Evolutionary conservation across 2,329 filamentous ascomycete species (phyloP).

Genomic region (Malbranchea zuffiana): DNA sequence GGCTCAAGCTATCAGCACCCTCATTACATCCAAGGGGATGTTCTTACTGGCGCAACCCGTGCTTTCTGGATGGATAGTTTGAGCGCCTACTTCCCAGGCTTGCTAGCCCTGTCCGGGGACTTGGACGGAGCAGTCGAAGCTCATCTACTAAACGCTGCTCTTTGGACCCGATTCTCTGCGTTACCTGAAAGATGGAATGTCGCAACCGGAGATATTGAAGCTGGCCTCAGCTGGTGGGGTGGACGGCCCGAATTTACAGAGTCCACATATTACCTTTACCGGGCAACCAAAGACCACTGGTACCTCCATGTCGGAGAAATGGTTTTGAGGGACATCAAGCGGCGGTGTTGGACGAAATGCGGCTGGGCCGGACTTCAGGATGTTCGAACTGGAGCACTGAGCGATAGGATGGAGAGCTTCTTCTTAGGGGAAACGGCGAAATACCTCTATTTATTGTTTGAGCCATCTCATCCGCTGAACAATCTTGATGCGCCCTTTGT

Average conservation of each 20-base stretch:
- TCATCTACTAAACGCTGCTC: constrained; percentile 78
- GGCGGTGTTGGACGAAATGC: constrained; percentile 79
- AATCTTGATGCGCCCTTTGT: constrained; percentile 76
- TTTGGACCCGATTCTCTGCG: constrained; percentile 92
- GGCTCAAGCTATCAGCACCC: constrained; percentile 65
- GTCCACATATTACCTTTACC: constrained; percentile 91
- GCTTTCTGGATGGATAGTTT: constrained; percentile 95
- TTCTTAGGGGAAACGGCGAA: constrained; percentile 94
- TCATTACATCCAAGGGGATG: constrained; percentile 84
- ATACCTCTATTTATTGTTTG: constrained; percentile 87
- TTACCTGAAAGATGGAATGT: constrained; percentile 92
- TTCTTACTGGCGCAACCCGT: constrained; percentile 74
- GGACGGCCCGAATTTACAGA: constrained; percentile 94
- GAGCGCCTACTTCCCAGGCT: constrained; percentile 86
- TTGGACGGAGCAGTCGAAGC: constrained; percentile 83
- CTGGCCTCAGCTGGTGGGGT: constrained; percentile 86
- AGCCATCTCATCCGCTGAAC: constrained; percentile 76
- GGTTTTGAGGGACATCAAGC: constrained; percentile 76
- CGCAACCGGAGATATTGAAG: constrained; percentile 69
- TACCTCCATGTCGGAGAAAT: constrained; percentile 94
- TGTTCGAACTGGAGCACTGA: constrained; percentile 70
- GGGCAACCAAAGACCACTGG: constrained; percentile 88
- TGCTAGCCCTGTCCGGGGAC: constrained; percentile 76
- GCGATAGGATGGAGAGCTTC: constrained; percentile 97
- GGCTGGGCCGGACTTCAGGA: constrained; percentile 88